Conservation (phyloP, 805 yeast genomes). For the Metschnikowia proteae region DNA sequence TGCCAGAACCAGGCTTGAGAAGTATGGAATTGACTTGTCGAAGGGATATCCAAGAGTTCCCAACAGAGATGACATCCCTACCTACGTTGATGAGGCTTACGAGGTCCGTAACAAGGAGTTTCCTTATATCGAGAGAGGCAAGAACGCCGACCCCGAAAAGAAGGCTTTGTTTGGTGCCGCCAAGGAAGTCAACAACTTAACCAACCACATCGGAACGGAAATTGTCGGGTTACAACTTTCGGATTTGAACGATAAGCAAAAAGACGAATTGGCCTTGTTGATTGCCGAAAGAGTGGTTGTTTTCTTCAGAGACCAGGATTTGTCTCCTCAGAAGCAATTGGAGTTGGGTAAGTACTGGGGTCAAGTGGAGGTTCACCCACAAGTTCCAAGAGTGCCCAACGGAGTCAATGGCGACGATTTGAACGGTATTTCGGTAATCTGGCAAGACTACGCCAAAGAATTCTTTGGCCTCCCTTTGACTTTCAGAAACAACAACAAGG, state of each 20-base stretch:
- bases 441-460: conserved; percentile 26
- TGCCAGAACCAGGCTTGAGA: conserved; percentile 23
- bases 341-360: conserved; percentile 31
- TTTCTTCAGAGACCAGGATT: conserved; percentile 29
- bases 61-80: conserved; percentile 21
- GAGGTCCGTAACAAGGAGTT: conserved; percentile 22
- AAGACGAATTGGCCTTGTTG: conserved; percentile 30
- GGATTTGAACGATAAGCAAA: conserved; percentile 27
- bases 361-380: conserved; percentile 25
- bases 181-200: conserved; percentile 26
- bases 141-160: conserved; percentile 29
- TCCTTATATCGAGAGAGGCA: conserved; percentile 26
- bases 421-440: conserved; percentile 29
- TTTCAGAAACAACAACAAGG: conserved; percentile 26
- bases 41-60: conserved; percentile 28
- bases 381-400: conserved; percentile 18
- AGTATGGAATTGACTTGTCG: conserved; percentile 24
- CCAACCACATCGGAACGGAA: conserved; percentile 31
- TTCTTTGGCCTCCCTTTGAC: conserved; percentile 23
- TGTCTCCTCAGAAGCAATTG: conserved; percentile 29
- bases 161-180: conserved; percentile 31
- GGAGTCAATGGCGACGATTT: conserved; percentile 13
- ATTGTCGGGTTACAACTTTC: conserved; percentile 29
- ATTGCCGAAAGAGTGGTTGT: conserved; percentile 31
- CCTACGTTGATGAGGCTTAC: conserved; percentile 25